Base-by-base conservation (phyloP, 805 yeast species). In the Ogataea pignaliae region DNA sequence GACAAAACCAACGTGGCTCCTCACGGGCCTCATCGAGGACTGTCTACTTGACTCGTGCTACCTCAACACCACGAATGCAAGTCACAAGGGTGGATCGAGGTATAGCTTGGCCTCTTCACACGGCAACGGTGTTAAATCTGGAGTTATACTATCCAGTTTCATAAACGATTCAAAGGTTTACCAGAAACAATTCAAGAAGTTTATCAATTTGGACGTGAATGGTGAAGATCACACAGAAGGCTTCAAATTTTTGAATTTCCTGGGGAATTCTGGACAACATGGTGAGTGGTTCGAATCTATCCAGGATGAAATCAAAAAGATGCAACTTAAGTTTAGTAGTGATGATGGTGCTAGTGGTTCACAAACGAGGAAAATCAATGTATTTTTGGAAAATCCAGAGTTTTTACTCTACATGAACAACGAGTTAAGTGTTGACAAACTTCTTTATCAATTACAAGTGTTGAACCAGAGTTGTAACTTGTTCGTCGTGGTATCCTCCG, bases 1-100 rank as follows among this genome's bases (percentile, higher is more conserved):
- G 0, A 81, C 85, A 0, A 71, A 78, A 26, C 80, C 90, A 2
- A 60, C 77, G 6, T 85, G 91, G 91, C 65, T 85, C 33, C 55
- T 74, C 3, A 72, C 71, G 43, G 71, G 81, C 2, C 57, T 84
- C 17, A 62, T 81, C 9, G 88, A 83, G 52, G 71, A 70, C 31
- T 63, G 70, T 21, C 48, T 78, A 13, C 53, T 63, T 14, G 85
- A 81, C 4, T 72, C 79, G 12, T 39, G 71, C 65, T 53, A 68
- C 42, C 34, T 70, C 52, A 70, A 74, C 65, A 44, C 40, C 61
- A 66, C 45, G 34, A 39, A 52, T 56, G 37, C 72, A 64, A 40
- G 61, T 17, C 50, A 38, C 14, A 31, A 34, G 29, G 34, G 30
- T 33, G 26, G 26, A 21, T 21, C 26, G 26, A 16, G 34, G 48